Conservation (phyloP, 2,329 filamentous ascomycete species). For the Aspergillus quadricinctus region DNA sequence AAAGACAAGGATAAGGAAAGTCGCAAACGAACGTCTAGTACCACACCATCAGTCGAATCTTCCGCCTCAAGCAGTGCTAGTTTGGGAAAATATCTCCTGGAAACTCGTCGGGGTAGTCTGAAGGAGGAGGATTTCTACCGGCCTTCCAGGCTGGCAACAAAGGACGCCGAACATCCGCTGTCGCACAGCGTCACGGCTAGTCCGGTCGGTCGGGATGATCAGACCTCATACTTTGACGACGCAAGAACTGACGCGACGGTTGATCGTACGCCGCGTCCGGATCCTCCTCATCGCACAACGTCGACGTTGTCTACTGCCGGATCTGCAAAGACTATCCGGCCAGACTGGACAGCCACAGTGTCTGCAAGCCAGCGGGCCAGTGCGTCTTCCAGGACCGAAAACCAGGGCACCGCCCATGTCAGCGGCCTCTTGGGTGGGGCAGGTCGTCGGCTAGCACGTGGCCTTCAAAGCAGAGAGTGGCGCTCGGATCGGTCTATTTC, state of each 20-base stretch:
- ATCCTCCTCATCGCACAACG: slow-evolving; percentile 34
- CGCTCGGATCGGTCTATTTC: slow-evolving; percentile 31
- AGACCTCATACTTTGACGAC: slow-evolving; percentile 35
- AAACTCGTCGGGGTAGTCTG: slow-evolving; percentile 52
- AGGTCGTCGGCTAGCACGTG: slow-evolving; percentile 32
- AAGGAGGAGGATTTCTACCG: slow-evolving; percentile 54
- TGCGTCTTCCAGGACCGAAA: slow-evolving; percentile 27
- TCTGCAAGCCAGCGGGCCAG: slow-evolving; percentile 22
- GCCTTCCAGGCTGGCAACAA: slow-evolving; percentile 43
- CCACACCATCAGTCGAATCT: slow-evolving; percentile 50
- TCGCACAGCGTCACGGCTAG: slow-evolving; percentile 70
- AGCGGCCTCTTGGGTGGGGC: slow-evolving; percentile 40
- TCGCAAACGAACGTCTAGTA: slow-evolving; percentile 51
- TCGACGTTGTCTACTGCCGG: slow-evolving; percentile 45
- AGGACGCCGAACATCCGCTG: slow-evolving; percentile 65
- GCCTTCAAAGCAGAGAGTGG: slow-evolving; percentile 34
- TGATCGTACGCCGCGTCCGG: slow-evolving; percentile 31
- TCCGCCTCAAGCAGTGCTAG: slow-evolving; percentile 53
- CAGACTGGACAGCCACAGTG: slow-evolving; percentile 24
- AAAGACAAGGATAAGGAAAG: slow-evolving; percentile 38
- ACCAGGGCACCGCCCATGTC: slow-evolving; percentile 29
- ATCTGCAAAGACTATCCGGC: slow-evolving; percentile 43
- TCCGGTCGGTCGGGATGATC: slow-evolving; percentile 48
- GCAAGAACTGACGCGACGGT: slow-evolving; percentile 15
- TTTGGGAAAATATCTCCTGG: slow-evolving; percentile 50